A percentile compares a stretch with the other conserved stretches of the same genome.
Evolutionary conservation across 805 yeast species (phyloP).

Genomic region (Metschnikowia peoriensis): DNA sequence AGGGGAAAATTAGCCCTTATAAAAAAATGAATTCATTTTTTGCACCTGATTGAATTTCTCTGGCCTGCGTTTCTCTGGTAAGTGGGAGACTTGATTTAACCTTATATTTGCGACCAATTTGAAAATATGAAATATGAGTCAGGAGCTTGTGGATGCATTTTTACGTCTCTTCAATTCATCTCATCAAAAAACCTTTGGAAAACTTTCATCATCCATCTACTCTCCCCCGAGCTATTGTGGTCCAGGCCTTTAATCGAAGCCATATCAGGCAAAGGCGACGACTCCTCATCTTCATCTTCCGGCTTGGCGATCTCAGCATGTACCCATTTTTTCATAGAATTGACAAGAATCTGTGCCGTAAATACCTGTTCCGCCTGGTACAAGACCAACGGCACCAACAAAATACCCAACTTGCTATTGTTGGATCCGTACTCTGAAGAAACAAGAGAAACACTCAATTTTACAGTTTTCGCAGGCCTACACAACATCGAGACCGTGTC

Average conservation of each 20-base stretch:
- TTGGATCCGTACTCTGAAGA: constrained; percentile 73
- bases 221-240: constrained; percentile 2
- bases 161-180: no score
- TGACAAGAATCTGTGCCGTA: constrained; percentile 71
- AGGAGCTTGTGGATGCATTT: no score
- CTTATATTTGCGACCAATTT: no score
- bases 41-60: no score
- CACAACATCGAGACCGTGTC: constrained; percentile 84
- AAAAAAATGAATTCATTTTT: no score
- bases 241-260: constrained; percentile 3
- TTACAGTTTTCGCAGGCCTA: constrained; percentile 93
- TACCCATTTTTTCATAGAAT: constrained; percentile 70
- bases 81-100: no score
- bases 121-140: no score
- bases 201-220: neutral
- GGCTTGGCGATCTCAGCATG: constrained; percentile 29
- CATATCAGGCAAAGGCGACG: constrained; percentile 8
- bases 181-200: neutral
- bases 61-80: no score
- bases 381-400: constrained; percentile 78
- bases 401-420: constrained; percentile 60
- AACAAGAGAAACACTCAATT: constrained; percentile 82
- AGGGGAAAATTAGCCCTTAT: no score
- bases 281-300: constrained; percentile 19
- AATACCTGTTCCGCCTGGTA: constrained; percentile 88